These are phyloP conservation scores for Pezicula carpinea DNA, from an alignment of 2,329 filamentous ascomycete genomes.

Conservation along the genomic window DNA sequence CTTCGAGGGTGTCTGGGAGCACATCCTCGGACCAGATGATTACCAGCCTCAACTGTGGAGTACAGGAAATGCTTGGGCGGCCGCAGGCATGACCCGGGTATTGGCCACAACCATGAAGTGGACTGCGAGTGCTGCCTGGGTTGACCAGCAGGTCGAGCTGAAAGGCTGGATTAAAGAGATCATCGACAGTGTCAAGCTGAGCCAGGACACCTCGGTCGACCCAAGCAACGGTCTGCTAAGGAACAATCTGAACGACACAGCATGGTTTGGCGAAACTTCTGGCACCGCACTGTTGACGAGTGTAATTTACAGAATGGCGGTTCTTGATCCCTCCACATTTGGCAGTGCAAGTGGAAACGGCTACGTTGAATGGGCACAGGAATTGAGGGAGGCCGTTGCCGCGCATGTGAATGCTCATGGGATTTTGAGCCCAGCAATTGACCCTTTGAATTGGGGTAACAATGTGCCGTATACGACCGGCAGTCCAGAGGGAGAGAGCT, in stretches of 20 bases:
- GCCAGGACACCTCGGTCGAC: slow-evolving; percentile 22
- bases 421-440: slow-evolving; percentile 35
- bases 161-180: slow-evolving; percentile 32
- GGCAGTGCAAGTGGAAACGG: slow-evolving; percentile 5
- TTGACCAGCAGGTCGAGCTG: slow-evolving; percentile 25
- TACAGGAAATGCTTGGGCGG: slow-evolving; percentile 44
- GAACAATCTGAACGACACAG: slow-evolving; percentile 41
- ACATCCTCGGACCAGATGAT: slow-evolving; percentile 34
- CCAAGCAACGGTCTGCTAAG: slow-evolving; percentile 32
- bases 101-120: slow-evolving; percentile 37
- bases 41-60: slow-evolving; percentile 34
- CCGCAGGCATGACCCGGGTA: slow-evolving; percentile 41
- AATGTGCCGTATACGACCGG: slow-evolving; percentile 25
- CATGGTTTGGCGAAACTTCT: slow-evolving; percentile 42
- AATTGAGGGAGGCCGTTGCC: slow-evolving; percentile 33
- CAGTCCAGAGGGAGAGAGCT: slow-evolving; percentile 39
- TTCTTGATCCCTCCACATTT: slow-evolving; percentile 34
- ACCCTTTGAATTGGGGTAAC: slow-evolving; percentile 34
- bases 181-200: slow-evolving; percentile 29
- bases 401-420: slow-evolving; percentile 32
- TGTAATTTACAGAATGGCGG: slow-evolving; percentile 40
- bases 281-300: slow-evolving; percentile 42
- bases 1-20: slow-evolving; percentile 32
- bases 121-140: slow-evolving; percentile 1
- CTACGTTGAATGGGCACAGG: slow-evolving; percentile 38